Evolutionary conservation across 768 basidiomycete genomes (phyloP).

Genomic region (Pleurotus eryngii): DNA sequence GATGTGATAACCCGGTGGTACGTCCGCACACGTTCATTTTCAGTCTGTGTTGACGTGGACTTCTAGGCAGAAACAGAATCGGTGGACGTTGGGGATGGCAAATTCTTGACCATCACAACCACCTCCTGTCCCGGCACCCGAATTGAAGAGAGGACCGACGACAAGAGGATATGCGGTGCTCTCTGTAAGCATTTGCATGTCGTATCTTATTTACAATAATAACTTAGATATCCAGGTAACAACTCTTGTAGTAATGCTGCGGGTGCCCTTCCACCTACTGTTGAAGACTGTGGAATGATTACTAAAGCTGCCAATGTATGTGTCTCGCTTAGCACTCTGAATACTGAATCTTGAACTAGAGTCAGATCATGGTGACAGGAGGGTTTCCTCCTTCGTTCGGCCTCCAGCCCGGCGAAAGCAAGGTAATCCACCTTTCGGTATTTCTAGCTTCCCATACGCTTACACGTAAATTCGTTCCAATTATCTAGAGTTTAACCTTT

Average conservation of each 20-base stretch:
- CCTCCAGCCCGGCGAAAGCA: background rate
- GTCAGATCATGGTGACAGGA: background rate
- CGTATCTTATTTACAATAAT: background rate
- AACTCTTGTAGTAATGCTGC: slow-evolving; percentile 1
- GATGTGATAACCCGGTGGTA: slow-evolving; percentile 1
- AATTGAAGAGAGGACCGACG: slow-evolving; percentile 1
- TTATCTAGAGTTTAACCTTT: background rate
- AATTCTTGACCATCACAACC: background rate
- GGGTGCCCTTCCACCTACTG: background rate
- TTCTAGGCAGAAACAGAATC: background rate
- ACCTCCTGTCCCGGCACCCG: background rate
- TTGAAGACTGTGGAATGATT: background rate
- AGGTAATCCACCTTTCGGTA: background rate
- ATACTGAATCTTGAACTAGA: background rate
- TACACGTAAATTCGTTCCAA: background rate
- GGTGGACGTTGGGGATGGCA: background rate
- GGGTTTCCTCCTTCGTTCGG: slow-evolving; percentile 3
- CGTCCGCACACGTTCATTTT: background rate
- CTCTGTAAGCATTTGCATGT: background rate
- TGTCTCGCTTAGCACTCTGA: background rate
- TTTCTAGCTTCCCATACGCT: background rate
- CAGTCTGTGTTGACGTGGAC: background rate
- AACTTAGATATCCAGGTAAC: background rate
- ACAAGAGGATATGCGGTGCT: slow-evolving; percentile 6
- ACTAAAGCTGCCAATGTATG: background rate